These are phyloP conservation scores for Catenaria anguillulae DNA, from an alignment of 371 early-diverging fungal species.

Conservation along the genomic window DNA sequence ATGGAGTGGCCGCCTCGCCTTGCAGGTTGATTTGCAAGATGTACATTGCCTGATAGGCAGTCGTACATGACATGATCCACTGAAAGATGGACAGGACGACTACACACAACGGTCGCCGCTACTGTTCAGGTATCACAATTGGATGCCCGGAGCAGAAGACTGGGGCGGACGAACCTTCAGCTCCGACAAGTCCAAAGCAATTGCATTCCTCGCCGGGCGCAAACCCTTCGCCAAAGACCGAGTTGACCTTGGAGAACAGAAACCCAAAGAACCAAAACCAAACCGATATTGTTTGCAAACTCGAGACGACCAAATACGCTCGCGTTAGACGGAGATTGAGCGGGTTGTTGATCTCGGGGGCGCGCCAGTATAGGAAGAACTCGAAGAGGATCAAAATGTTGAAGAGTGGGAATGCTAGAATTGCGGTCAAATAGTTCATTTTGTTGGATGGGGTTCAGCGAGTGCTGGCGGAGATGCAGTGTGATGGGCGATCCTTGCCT, in stretches of 20 bases:
- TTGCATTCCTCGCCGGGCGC: constrained; percentile 5
- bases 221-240: constrained; percentile 1
- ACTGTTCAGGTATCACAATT: too few species aligned
- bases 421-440: neutral
- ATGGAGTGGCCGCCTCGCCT: too few species aligned
- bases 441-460: too few species aligned
- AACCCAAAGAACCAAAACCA: too few species aligned
- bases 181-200: constrained; percentile 6
- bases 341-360: too few species aligned
- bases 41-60: neutral
- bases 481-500: too few species aligned
- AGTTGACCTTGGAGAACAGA: neutral
- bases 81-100: constrained; percentile 3
- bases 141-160: too few species aligned
- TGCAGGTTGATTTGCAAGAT: neutral
- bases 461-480: too few species aligned
- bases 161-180: constrained; percentile 5
- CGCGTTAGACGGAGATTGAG: neutral
- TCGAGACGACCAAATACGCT: neutral
- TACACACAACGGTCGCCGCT: too few species aligned
- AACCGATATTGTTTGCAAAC: too few species aligned
- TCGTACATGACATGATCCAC: neutral
- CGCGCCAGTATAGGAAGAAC: neutral
- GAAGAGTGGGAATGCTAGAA: neutral
- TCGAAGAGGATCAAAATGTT: neutral